These are phyloP conservation scores for Candida tunisiensis DNA, from an alignment of 1,139 yeast genomes.

Conservation along the genomic window DNA sequence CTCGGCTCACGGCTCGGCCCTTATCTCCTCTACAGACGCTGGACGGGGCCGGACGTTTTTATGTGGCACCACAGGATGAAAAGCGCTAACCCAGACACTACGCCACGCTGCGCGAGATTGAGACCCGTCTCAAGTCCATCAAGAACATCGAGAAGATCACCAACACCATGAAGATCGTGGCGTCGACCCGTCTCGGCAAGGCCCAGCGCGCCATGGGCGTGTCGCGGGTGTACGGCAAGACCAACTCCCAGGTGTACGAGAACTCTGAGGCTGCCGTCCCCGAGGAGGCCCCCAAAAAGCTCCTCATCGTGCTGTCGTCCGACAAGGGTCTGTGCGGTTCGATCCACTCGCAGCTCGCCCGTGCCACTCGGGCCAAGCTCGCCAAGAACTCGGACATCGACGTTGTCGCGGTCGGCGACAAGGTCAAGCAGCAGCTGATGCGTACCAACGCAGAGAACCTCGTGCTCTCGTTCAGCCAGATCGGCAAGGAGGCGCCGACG, in stretches of 20 bases:
- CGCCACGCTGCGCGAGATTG: slow-evolving; percentile 98
- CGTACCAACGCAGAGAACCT: slow-evolving; percentile 64
- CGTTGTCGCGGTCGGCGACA: slow-evolving; percentile 84
- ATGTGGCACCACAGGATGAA: no score
- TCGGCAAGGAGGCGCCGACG: slow-evolving; percentile 94
- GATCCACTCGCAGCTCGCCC: slow-evolving; percentile 86
- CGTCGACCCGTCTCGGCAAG: slow-evolving; percentile 89
- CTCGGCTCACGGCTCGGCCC: no score
- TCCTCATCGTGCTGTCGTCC: slow-evolving; percentile 78
- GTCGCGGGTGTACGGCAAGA: slow-evolving; percentile 70
- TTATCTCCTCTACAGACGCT: no score
- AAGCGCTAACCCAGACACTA: slow-evolving; percentile 62
- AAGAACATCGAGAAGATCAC: slow-evolving; percentile 98
- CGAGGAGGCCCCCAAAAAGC: slow-evolving; percentile 28
- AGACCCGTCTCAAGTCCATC: slow-evolving; percentile 93
- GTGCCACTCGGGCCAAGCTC: slow-evolving; percentile 61
- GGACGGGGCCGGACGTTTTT: no score
- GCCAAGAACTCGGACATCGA: slow-evolving; percentile 56
- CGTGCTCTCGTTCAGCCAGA: slow-evolving; percentile 68
- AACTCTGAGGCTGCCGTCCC: slow-evolving; percentile 60
- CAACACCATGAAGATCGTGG: slow-evolving; percentile 98
- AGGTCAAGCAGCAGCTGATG: slow-evolving; percentile 70
- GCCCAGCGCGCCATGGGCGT: slow-evolving; percentile 93
- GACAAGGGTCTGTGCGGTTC: slow-evolving; percentile 99
- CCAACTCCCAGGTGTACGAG: slow-evolving; percentile 64